Evolutionary conservation across 305 asterid genomes (phyloP), one percentile per base, ranked within the genome.

Genomic region (Striga hermonthica): DNA sequence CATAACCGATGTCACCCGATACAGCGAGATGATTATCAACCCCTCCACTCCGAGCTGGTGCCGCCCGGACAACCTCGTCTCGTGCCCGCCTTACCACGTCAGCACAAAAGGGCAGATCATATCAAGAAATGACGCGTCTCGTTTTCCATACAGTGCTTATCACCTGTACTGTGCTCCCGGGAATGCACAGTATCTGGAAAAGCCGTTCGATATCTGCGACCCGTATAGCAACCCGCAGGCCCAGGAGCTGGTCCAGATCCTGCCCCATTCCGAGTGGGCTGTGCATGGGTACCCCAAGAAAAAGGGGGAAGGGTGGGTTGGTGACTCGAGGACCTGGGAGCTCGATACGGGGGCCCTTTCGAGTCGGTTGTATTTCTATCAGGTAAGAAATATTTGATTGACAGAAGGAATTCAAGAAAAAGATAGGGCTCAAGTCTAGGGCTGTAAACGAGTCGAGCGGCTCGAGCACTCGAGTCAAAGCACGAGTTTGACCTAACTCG

Each of bases 141-240:
- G 80, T 8, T 89, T 86, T 63, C 95, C 96, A 1, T 86, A 82
- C 53, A 72, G 84, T 7, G 95, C 96, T 38, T 89, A 89, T 68
- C 95, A 89, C 72, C 88, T 86, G 43, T 86, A 86, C 53, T 89
- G 95, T 63, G 81, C 90, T 9, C 96, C 96, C 0, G 96, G 96
- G 37, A 86, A 89, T 68, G 95, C 82, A 1, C 45, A 76, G 41
- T 65, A 74, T 74, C 69, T 84, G 47, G 88, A 84, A 64, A 71
- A 80, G 31, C 31, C 31, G 1, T 22, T 22, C 36, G 95, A 86
- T 67, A 84, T 84, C 50, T 89, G 95, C 64, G 96, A 86, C 65
- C 96, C 94, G 15, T 88, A 85, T 48, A 88, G 89, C 82, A 88
- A 88, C 66, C 96, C 96, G n/a, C 95, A 86, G 76, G 95, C 90